Evolutionary conservation across 345 rosid genomes (phyloP).

Genomic region (Populus pruinosa): DNA sequence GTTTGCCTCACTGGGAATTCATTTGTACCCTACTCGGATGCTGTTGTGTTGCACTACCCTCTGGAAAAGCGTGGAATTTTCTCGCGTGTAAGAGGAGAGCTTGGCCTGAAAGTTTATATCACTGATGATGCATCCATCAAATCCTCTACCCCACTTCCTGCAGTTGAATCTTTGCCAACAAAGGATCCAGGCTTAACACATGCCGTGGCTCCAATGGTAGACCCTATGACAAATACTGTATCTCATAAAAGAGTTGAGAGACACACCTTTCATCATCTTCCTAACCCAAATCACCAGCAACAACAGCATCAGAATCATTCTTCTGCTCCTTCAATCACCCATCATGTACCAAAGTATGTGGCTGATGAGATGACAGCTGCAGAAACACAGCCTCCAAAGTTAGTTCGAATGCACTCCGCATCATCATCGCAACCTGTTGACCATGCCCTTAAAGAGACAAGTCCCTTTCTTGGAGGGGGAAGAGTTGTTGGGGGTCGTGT

Average conservation of each 20-base stretch:
- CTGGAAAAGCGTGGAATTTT: conserved; percentile 86
- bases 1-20: conserved; percentile 72
- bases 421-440: conserved; percentile 51
- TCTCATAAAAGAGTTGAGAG: conserved; percentile 35
- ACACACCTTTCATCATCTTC: conserved; percentile 79
- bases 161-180: conserved; percentile 24
- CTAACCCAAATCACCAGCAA: conserved; percentile 47
- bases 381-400: conserved; percentile 57
- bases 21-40: conserved; percentile 80
- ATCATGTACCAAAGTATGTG: conserved; percentile 56
- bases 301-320: conserved; percentile 48
- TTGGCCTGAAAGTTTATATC: conserved; percentile 78
- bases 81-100: conserved; percentile 94
- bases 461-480: conserved; percentile 38
- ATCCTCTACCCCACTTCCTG: conserved; percentile 48
- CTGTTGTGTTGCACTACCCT: conserved; percentile 86
- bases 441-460: conserved; percentile 35
- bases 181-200: conserved; percentile 24
- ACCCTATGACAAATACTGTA: conserved; percentile 3
- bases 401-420: conserved; percentile 64
- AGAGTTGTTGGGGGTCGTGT: conserved; percentile 62
- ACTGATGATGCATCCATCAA: conserved; percentile 67
- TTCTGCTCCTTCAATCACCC: conserved; percentile 42
- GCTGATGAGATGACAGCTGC: conserved; percentile 63
- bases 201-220: conserved; percentile 12